Evolutionary conservation across 2,329 filamentous ascomycete genomes (phyloP).

Genomic region (Colletotrichum trifolii): DNA sequence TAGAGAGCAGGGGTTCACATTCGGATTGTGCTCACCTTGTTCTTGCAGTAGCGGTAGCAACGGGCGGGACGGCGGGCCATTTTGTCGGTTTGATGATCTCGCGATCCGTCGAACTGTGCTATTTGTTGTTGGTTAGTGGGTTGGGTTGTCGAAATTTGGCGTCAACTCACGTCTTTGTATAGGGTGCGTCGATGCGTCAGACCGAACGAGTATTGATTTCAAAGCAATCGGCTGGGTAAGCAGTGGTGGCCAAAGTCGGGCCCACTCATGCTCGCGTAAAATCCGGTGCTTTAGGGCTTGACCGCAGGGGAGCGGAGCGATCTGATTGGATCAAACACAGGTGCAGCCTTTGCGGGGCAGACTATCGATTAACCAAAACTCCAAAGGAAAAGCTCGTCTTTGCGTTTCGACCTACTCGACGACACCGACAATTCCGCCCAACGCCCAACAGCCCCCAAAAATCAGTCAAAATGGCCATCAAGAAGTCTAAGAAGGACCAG

Average conservation of each 20-base stretch:
- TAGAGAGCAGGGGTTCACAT: constrained; percentile 5
- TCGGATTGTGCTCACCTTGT: constrained; percentile 79
- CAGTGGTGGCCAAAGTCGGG: constrained; percentile 22
- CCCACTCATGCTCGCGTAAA: constrained; percentile 46
- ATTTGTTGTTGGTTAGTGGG: constrained; percentile 49
- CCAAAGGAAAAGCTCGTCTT: not conserved
- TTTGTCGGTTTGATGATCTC: constrained; percentile 72
- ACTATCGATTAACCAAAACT: constrained; percentile 8
- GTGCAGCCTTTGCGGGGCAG: not conserved
- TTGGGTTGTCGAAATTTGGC: constrained; percentile 38
- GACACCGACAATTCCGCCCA: constrained; percentile 31
- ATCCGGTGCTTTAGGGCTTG: constrained; percentile 54
- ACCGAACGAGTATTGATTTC: constrained; percentile 60
- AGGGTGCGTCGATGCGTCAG: constrained; percentile 39
- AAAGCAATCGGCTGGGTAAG: constrained; percentile 55
- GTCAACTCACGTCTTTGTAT: constrained; percentile 30
- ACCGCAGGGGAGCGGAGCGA: not conserved
- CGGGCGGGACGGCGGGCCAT: constrained; percentile 99
- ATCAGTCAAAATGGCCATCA: constrained; percentile 73
- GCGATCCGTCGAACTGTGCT: constrained; percentile 46
- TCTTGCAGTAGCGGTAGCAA: constrained; percentile 99
- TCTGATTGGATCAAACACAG: constrained; percentile 44
- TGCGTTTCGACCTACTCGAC: not conserved
- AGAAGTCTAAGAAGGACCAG: constrained; percentile 89
- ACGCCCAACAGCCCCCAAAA: constrained; percentile 42